phyloP scores from a whole-genome alignment of 2,329 filamentous ascomycete genomes.

The Cladophialophora yegresii region DNA sequence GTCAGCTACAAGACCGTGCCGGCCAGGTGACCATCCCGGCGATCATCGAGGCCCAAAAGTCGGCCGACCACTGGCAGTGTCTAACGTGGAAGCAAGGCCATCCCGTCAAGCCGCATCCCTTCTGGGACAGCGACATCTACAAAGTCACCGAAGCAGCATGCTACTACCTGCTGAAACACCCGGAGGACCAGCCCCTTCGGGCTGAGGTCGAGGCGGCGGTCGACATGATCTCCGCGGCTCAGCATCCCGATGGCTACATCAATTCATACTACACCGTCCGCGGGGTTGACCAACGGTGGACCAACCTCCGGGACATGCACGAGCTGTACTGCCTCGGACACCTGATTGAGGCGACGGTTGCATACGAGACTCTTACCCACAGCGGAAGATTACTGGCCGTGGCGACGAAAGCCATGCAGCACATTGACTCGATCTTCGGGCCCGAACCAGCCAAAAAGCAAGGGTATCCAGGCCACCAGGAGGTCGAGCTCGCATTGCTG shows the following conservation, averaged over 20 bases:
- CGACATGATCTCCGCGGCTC: conserved; percentile 58
- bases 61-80: conserved; percentile 5
- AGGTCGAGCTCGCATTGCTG: conserved; percentile 55
- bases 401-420: conserved; percentile 57
- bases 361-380: conserved; percentile 58
- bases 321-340: conserved; percentile 65
- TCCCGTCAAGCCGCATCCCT: conserved; percentile 48
- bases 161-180: conserved; percentile 53
- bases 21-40: conserved; percentile 2
- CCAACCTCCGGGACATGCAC: conserved; percentile 63
- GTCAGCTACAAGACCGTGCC: background rate
- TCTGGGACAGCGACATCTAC: conserved; percentile 60
- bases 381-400: conserved; percentile 52
- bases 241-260: conserved; percentile 62
- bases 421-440: conserved; percentile 57
- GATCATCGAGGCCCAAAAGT: conserved; percentile 12
- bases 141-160: conserved; percentile 65
- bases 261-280: conserved; percentile 64
- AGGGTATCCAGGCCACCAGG: conserved; percentile 63
- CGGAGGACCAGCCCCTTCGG: conserved; percentile 48
- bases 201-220: conserved; percentile 57
- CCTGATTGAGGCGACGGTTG: conserved; percentile 61
- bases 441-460: conserved; percentile 47
- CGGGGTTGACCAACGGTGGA: conserved; percentile 56
- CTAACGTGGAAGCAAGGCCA: conserved; percentile 12